Evolutionary conservation across 2,329 filamentous ascomycete species (phyloP).

Genomic region (Talaromyces sp.): DNA sequence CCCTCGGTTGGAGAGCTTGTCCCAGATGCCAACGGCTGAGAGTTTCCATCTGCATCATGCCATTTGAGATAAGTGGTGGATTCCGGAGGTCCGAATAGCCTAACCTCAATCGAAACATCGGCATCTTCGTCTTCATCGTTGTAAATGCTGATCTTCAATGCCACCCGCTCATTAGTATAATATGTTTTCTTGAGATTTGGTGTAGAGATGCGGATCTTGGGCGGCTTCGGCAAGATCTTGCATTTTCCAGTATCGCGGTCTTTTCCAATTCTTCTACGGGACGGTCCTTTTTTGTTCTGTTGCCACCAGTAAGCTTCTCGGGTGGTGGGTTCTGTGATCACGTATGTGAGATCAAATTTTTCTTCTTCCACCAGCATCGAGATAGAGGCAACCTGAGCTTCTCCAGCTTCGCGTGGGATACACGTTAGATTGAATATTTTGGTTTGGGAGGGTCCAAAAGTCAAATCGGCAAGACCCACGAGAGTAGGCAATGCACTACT

Average conservation of each 20-base stretch:
- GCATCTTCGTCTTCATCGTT: conserved; percentile 85
- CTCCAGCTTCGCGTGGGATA: conserved; percentile 79
- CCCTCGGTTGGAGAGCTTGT: conserved; percentile 32
- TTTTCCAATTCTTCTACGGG: conserved; percentile 46
- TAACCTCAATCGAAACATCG: conserved; percentile 69
- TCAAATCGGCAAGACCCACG: conserved; percentile 64
- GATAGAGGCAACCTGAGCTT: conserved; percentile 67
- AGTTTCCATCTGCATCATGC: conserved; percentile 41
- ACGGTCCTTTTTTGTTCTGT: conserved; percentile 36
- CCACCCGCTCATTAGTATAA: conserved; percentile 80
- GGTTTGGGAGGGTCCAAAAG: conserved; percentile 66
- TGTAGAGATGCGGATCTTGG: conserved; percentile 79
- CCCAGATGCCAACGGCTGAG: conserved; percentile 21
- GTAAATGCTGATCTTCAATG: conserved; percentile 67
- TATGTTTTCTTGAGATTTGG: conserved; percentile 68
- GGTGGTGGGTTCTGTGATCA: conserved; percentile 50
- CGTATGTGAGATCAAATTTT: conserved; percentile 68
- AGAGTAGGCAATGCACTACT: conserved; percentile 46
- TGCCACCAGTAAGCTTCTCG: conserved; percentile 48
- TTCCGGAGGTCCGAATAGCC: conserved; percentile 62
- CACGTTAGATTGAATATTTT: conserved; percentile 72
- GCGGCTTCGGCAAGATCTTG: conserved; percentile 81
- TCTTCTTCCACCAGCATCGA: conserved; percentile 66
- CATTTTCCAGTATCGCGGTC: conserved; percentile 58
- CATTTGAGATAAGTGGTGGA: conserved; percentile 51